phyloP scores from a whole-genome alignment of 352 stramenopile species.

The Phytophthora aleatoria region DNA sequence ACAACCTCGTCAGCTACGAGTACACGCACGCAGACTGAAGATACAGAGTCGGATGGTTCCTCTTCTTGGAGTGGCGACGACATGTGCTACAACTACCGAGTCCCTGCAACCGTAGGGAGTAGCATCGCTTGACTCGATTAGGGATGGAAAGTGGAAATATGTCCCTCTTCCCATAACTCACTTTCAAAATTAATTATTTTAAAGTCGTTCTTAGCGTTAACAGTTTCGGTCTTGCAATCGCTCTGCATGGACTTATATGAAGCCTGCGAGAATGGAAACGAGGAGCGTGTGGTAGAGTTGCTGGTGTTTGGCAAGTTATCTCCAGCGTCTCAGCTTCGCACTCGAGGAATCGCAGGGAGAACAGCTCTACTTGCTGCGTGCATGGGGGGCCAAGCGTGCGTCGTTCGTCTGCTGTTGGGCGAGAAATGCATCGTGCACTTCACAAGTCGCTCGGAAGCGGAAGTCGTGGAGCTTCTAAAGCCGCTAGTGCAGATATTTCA shows the following conservation, averaged over 20 bases:
- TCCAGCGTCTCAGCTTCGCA: constrained; percentile 21
- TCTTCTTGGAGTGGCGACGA: constrained; percentile 29
- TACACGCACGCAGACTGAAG: constrained; percentile 9
- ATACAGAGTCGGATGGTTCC: not conserved
- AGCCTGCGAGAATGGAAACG: constrained; percentile 83
- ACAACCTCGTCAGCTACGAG: constrained; percentile 13
- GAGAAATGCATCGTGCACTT: constrained; percentile 70
- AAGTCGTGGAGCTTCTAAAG: constrained; percentile 49
- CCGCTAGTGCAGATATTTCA: constrained; percentile 35
- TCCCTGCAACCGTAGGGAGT: not conserved
- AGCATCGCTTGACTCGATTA: not conserved
- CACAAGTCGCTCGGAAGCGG: constrained; percentile 49
- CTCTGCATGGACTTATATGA: constrained; percentile 76
- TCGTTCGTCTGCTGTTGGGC: constrained; percentile 70
- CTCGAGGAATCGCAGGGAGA: constrained; percentile 54
- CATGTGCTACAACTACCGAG: constrained; percentile 41
- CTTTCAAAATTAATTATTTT: no score
- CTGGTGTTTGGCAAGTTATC: constrained; percentile 48
- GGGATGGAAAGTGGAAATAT: no score
- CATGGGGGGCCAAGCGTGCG: constrained; percentile 63
- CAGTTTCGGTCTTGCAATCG: constrained; percentile 15
- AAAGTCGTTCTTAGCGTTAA: not conserved
- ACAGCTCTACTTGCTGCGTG: constrained; percentile 72
- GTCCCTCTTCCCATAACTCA: no score
- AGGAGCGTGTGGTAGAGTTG: constrained; percentile 81